A percentile compares a stretch with the other conserved stretches of the same genome.
Evolutionary conservation across 129 eudicot species (phyloP).

Genomic region (Deinandra increscens): DNA sequence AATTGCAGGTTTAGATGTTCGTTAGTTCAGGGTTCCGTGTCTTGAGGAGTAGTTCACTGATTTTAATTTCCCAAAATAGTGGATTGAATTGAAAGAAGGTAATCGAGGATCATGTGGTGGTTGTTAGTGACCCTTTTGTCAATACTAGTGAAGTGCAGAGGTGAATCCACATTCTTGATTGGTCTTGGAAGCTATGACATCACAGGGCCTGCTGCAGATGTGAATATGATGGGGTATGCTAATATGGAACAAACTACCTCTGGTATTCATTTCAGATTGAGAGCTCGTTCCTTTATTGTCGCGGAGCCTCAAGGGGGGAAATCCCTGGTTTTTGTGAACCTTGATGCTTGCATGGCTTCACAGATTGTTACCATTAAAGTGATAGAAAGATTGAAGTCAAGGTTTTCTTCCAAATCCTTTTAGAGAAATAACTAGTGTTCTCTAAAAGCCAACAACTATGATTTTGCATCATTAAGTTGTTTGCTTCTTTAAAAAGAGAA

Average conservation of each 20-base stretch:
- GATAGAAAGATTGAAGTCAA: conserved; percentile 83
- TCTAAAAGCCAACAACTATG: no score
- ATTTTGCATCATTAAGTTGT: no score
- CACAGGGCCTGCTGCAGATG: conserved; percentile 61
- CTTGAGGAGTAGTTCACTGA: no score
- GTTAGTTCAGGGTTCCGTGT: no score
- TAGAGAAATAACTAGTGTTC: no score
- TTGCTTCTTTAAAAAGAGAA: no score
- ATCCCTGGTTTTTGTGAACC: conserved; percentile 68
- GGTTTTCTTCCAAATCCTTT: no score
- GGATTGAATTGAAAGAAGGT: no score
- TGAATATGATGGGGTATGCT: conserved; percentile 96
- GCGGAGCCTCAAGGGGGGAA: conserved; percentile 48
- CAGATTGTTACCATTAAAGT: conserved; percentile 90
- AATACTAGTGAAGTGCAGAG: conserved; percentile 5
- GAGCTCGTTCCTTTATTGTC: conserved; percentile 52
- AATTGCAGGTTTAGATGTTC: no score
- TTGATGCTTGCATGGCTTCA: conserved; percentile 99
- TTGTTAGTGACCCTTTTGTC: conserved; percentile 1
- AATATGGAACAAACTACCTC: conserved; percentile 76
- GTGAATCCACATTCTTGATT: conserved; percentile 31
- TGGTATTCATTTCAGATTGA: conserved; percentile 89
- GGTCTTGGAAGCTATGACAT: conserved; percentile 60
- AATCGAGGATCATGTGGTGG: no score
- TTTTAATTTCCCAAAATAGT: no score